A percentile compares a stretch with the other conserved stretches of the same genome.
Evolutionary conservation across 2,329 filamentous ascomycete species (phyloP).

Genomic region (Trichoderma guizhouense): DNA sequence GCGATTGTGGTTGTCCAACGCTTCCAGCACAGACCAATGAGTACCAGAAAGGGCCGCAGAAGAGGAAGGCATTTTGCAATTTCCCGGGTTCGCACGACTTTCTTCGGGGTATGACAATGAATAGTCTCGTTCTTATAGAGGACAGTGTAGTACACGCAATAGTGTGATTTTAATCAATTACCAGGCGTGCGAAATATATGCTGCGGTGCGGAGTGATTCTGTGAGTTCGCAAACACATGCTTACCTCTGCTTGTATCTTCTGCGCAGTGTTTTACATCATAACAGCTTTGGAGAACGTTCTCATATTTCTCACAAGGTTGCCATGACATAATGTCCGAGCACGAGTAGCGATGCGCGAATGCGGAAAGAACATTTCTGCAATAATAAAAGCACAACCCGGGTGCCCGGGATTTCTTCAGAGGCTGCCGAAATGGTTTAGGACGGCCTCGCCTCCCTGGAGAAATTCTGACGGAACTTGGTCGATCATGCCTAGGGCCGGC

Average conservation of each 20-base stretch:
- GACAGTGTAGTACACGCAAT: not conserved
- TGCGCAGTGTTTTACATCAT: not conserved
- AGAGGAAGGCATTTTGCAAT: not conserved
- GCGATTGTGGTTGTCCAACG: not conserved
- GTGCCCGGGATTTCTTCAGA: constrained; percentile 2
- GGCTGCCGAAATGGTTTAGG: not conserved
- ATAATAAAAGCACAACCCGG: not conserved
- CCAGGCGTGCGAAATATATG: not conserved
- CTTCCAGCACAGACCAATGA: not conserved
- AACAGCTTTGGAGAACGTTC: not conserved
- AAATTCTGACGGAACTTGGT: not conserved
- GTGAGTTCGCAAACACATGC: not conserved
- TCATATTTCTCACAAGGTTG: no score
- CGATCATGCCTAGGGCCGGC: constrained; percentile 2
- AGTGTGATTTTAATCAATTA: not conserved
- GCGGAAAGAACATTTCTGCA: not conserved
- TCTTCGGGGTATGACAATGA: not conserved
- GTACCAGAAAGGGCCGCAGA: not conserved
- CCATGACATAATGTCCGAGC: not conserved
- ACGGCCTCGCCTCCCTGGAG: not conserved
- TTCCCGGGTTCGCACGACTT: not conserved
- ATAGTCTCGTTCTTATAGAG: not conserved
- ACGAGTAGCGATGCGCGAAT: not conserved
- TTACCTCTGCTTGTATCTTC: not conserved
- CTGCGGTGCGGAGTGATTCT: not conserved